Evolutionary conservation across 202 grass and related monocot species (phyloP), one percentile per base, ranked within the genome.

Genomic region (Carex arenaria): DNA sequence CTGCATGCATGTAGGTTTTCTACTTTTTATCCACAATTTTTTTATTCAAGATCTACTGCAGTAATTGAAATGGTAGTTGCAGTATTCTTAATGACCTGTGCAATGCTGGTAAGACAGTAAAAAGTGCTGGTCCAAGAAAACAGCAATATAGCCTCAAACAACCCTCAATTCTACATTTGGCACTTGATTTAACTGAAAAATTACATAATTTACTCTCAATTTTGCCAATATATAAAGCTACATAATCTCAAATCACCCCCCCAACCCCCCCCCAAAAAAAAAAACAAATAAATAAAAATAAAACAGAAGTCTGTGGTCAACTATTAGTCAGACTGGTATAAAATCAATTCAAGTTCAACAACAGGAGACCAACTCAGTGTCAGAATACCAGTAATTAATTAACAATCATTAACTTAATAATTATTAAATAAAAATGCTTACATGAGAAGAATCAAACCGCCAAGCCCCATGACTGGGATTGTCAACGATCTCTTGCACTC

Each of bases 401-500:
- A 14, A 32, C 31, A 32, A 32, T 32, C 31, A 32, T 32, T 32
- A 32, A 32, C 2, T 32, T 32, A 3, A 32, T 32, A 32, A 32
- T 36, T 36, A 36, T 36, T 36, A 4, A 36, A 5, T 36, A 4
- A 43, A 64, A 38, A 19, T 54, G 7, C 92, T 82, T 89, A 98
- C 95, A 98, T 86, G 75, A 98, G 77, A 81, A 98, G 92, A 61
- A 98, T 95, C 10, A 85, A 83, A 81, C 84, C 95, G 63, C 95
- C 95, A 15, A 98, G 93, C 38, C 78, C 89, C 78, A 98, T 92
- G 61, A 95, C 88, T 49, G 95, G 95, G 55, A 95, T 23, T 6
- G 89, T 98, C 61, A 98, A 85, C 32, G 95, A 88, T 77, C 86
- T 94, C 62, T 90, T 87, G 72, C 95, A 98, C 38, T 92, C 93